Evolutionary conservation across 352 stramenopile genomes (phyloP).

Genomic region (Pythium oligandrum): DNA sequence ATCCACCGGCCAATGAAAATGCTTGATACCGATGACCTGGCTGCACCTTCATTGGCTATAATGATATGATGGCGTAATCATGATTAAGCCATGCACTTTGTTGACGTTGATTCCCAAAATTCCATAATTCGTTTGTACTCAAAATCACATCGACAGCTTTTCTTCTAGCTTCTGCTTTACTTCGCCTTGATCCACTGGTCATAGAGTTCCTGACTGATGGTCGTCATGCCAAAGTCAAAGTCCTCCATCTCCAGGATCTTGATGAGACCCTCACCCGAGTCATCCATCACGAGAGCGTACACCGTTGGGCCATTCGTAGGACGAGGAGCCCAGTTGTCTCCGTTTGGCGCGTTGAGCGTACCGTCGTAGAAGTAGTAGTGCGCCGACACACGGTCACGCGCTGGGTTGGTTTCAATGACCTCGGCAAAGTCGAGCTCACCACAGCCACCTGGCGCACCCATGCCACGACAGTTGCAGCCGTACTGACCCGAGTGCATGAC

Average conservation of each 20-base stretch:
- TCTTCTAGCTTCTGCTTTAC: too few species aligned
- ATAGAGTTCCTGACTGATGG: conserved; percentile 14
- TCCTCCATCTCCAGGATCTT: conserved; percentile 34
- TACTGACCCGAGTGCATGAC: conserved; percentile 64
- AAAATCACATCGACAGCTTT: too few species aligned
- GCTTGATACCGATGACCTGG: conserved; percentile 5
- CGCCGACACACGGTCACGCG: conserved; percentile 48
- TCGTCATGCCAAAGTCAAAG: conserved; percentile 24
- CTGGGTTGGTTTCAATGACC: conserved; percentile 59
- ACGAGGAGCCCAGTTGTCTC: conserved; percentile 31
- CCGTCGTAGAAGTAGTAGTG: conserved; percentile 78
- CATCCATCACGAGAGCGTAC: conserved; percentile 33
- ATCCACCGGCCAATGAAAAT: conserved; percentile 8
- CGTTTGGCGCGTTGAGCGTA: conserved; percentile 23
- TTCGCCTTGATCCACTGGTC: conserved; percentile 9
- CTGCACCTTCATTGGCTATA: conserved; percentile 9
- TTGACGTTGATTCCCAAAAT: too few species aligned
- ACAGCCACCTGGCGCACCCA: conserved; percentile 44
- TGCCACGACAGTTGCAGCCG: conserved; percentile 67
- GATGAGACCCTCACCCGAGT: conserved; percentile 18
- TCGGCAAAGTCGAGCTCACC: conserved; percentile 71
- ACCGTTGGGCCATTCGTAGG: conserved; percentile 19
- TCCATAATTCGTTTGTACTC: too few species aligned
- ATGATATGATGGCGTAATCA: conserved; percentile 12
- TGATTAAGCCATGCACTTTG: not conserved